phyloP scores from a whole-genome alignment of 2,329 filamentous ascomycete species.

The Lachnellula suecica region DNA sequence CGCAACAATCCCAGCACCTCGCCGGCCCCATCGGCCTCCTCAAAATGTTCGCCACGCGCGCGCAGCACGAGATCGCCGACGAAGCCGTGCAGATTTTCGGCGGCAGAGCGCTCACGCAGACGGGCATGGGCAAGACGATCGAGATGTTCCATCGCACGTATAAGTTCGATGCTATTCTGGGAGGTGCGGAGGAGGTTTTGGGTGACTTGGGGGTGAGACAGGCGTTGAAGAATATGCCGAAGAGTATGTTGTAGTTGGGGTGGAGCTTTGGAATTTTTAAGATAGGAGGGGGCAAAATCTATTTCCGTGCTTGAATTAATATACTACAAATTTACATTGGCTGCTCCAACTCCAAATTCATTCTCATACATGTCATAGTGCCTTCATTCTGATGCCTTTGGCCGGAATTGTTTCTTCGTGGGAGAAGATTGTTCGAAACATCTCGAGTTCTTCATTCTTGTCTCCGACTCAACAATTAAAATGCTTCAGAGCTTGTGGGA shows the following conservation, averaged over 20 bases:
- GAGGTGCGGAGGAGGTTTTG: conserved; percentile 80
- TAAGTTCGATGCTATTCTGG: conserved; percentile 77
- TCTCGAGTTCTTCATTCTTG: no score
- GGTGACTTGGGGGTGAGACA: conserved; percentile 80
- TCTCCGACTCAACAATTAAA: no score
- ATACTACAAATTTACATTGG: no score
- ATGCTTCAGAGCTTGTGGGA: no score
- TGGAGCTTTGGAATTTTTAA: not conserved
- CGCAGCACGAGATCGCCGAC: conserved; percentile 80
- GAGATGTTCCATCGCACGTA: conserved; percentile 78
- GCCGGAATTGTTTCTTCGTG: not conserved
- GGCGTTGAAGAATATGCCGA: conserved; percentile 81
- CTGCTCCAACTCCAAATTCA: no score
- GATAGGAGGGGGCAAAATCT: no score
- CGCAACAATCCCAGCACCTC: conserved; percentile 70
- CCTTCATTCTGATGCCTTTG: no score
- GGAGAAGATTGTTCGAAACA: no score
- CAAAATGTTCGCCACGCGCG: conserved; percentile 75
- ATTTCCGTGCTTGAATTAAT: no score
- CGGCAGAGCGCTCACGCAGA: conserved; percentile 75
- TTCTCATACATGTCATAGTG: no score
- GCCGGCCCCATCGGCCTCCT: conserved; percentile 80
- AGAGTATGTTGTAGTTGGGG: conserved; percentile 67
- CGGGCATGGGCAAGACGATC: conserved; percentile 78
- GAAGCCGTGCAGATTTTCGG: conserved; percentile 85